Percentiles rank a stretch among this genome's conserved stretches.
Conservation (phyloP, 2,329 filamentous ascomycete species). For the Penicillium sp. region DNA sequence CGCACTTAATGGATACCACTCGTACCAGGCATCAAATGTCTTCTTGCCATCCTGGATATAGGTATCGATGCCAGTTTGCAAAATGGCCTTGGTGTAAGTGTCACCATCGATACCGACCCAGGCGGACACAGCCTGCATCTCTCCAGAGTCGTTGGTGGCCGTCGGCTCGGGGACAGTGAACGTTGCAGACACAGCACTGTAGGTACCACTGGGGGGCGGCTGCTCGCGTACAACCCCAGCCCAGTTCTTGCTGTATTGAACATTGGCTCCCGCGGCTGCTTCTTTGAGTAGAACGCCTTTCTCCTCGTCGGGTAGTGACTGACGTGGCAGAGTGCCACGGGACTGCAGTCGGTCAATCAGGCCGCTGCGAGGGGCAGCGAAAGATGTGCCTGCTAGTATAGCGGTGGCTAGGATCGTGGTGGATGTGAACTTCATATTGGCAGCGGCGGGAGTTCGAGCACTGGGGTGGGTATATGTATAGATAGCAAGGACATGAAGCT, state of each 20-base stretch:
- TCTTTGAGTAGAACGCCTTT: constrained; percentile 13
- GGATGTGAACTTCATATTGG: constrained; percentile 30
- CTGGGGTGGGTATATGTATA: not conserved
- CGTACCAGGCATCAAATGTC: constrained; percentile 59
- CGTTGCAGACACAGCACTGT: constrained; percentile 42
- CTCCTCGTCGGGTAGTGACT: constrained; percentile 23
- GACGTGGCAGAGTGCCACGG: constrained; percentile 23
- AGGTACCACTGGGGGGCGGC: constrained; percentile 44
- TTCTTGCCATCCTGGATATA: constrained; percentile 40
- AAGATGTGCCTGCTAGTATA: constrained; percentile 22
- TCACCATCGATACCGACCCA: constrained; percentile 64
- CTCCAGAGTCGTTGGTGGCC: constrained; percentile 36
- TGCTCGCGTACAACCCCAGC: constrained; percentile 54
- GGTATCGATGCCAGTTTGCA: constrained; percentile 59
- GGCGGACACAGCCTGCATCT: constrained; percentile 49
- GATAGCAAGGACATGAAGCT: not conserved
- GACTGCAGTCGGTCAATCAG: constrained; percentile 28
- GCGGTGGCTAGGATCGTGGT: constrained; percentile 18
- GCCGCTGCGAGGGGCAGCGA: constrained; percentile 28
- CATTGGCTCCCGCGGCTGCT: constrained; percentile 29
- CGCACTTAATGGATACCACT: constrained; percentile 59
- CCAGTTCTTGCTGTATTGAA: constrained; percentile 58
- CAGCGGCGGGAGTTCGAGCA: not conserved
- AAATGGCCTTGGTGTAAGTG: constrained; percentile 52
- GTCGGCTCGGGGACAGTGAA: constrained; percentile 54